Conservation (phyloP, 305 asterid genomes). For the Striga hermonthica region DNA sequence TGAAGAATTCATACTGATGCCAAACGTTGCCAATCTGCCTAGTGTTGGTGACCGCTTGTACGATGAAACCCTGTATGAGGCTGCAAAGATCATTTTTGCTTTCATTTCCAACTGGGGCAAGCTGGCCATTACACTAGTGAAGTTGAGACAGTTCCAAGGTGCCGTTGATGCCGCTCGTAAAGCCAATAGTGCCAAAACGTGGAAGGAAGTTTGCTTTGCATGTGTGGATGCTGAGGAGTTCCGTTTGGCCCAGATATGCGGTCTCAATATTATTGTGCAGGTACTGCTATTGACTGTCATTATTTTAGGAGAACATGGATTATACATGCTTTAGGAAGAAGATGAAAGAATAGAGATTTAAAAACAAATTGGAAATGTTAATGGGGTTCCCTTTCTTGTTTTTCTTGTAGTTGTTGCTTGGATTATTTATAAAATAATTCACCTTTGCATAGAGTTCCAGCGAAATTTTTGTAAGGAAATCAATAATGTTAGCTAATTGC, state of each 20-base stretch:
- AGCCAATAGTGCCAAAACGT: conserved; percentile 95
- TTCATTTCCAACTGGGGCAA: conserved; percentile 97
- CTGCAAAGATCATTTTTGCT: conserved; percentile 92
- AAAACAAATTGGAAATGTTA: too few species aligned
- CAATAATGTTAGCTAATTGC: too few species aligned
- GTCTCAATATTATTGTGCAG: conserved; percentile 98
- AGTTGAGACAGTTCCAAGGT: conserved; percentile 90
- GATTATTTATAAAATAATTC: too few species aligned
- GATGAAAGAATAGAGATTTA: too few species aligned
- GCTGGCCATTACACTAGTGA: conserved; percentile 89
- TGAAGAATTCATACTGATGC: conserved; percentile 96
- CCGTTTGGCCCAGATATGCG: conserved; percentile 99
- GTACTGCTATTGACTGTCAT: conserved; percentile 34
- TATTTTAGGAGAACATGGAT: background rate
- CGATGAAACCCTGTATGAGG: conserved; percentile 93
- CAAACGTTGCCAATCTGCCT: conserved; percentile 98
- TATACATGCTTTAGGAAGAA: too few species aligned
- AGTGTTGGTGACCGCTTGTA: conserved; percentile 97
- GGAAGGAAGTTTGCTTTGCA: conserved; percentile 99
- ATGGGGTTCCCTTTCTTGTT: too few species aligned
- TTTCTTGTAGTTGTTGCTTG: too few species aligned
- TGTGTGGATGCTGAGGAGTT: conserved; percentile 99
- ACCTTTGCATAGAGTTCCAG: too few species aligned
- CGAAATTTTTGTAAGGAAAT: too few species aligned
- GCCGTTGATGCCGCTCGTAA: conserved; percentile 99